Conservation (phyloP, 441 rosid genomes). For the Brassica hybrid region DNA sequence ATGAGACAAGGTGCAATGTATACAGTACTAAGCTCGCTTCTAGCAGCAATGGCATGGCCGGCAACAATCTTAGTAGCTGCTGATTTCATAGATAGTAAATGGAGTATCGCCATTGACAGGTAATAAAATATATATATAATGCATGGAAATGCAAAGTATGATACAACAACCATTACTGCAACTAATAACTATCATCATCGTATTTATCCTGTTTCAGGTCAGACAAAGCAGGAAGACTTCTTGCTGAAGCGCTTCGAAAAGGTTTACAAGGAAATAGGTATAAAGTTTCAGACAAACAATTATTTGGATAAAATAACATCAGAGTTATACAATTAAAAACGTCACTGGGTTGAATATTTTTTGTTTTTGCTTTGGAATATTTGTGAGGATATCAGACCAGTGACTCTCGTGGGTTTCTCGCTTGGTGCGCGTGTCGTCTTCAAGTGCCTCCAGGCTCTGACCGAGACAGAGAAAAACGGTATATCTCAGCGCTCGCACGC, state of each 20-base stretch:
- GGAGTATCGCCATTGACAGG: constrained; percentile 88
- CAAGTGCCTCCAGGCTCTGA: constrained; percentile 78
- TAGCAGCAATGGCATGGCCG: constrained; percentile 81
- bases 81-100: constrained; percentile 79
- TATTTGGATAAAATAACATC: too few relatives aligned
- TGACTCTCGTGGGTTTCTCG: constrained; percentile 92
- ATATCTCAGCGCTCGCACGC: neutral
- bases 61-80: constrained; percentile 73
- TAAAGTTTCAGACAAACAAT: too few relatives aligned
- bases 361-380: neutral
- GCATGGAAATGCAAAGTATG: neutral
- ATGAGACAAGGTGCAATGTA: constrained; percentile 90
- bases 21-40: constrained; percentile 79
- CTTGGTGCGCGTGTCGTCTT: constrained; percentile 92
- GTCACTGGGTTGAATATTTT: too few relatives aligned
- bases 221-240: constrained; percentile 85
- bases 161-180: constrained; percentile 13
- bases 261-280: constrained; percentile 92
- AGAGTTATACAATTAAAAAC: too few relatives aligned
- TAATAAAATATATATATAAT: constrained; percentile 26
- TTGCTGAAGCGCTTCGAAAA: constrained; percentile 81
- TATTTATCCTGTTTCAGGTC: constrained; percentile 47
- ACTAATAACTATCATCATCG: neutral
- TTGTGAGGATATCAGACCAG: constrained; percentile 61
- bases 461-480: constrained; percentile 76